These are phyloP conservation scores for Mimosa pudica DNA, from an alignment of 306 rosid species.

Conservation along the genomic window DNA sequence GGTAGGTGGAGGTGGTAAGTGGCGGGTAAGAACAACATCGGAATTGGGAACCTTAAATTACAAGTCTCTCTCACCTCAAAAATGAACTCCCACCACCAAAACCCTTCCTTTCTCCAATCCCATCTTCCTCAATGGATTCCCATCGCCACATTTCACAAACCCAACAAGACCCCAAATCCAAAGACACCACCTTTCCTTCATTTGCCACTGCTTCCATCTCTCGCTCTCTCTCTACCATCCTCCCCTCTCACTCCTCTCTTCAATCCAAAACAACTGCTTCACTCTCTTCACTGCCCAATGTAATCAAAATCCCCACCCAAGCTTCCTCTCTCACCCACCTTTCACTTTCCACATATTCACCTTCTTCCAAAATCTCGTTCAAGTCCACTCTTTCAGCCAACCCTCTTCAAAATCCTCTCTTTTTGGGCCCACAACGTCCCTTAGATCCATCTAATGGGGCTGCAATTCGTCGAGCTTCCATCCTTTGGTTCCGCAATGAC, in stretches of 20 bases:
- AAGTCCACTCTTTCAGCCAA: constrained; percentile 72
- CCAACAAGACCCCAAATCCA: constrained; percentile 45
- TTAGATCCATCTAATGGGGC: constrained; percentile 80
- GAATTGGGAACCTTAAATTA: not conserved
- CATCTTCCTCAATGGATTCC: constrained; percentile 45
- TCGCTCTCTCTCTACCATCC: constrained; percentile 59
- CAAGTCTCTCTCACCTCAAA: not conserved
- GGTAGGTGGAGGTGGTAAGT: constrained; percentile 25
- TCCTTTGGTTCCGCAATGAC: constrained; percentile 94
- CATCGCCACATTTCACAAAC: constrained; percentile 40
- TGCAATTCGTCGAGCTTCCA: constrained; percentile 76
- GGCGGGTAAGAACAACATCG: not conserved
- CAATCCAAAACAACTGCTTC: constrained; percentile 54
- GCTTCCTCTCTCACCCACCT: constrained; percentile 77
- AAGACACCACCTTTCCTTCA: constrained; percentile 16
- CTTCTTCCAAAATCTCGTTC: constrained; percentile 56
- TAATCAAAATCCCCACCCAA: constrained; percentile 74
- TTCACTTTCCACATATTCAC: constrained; percentile 59
- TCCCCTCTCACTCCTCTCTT: constrained; percentile 52
- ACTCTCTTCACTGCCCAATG: constrained; percentile 49
- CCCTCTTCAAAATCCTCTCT: constrained; percentile 72
- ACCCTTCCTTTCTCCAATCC: not conserved
- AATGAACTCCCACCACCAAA: not conserved
- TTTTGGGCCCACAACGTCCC: constrained; percentile 76
- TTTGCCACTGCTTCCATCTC: constrained; percentile 71